Conservation (phyloP, 2,329 filamentous ascomycete genomes). For the Fusarium caatingaense region DNA sequence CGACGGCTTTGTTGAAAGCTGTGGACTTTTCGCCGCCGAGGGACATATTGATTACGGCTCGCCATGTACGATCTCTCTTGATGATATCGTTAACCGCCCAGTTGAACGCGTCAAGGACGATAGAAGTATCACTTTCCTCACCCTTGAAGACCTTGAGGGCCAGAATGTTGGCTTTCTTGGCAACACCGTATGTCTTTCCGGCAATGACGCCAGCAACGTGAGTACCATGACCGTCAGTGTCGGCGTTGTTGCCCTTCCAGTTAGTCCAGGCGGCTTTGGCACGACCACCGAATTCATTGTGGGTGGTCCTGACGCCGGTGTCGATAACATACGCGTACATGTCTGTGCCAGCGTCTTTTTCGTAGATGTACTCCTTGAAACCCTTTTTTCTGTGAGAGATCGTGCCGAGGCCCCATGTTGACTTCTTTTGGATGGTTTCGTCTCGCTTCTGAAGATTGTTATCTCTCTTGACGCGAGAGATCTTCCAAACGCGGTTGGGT, state of each 20-base stretch:
- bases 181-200: conserved; percentile 46
- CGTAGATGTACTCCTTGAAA: conserved; percentile 22
- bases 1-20: conserved; percentile 31
- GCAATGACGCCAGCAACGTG: conserved; percentile 36
- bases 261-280: conserved; percentile 23
- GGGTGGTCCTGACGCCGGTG: conserved; percentile 10
- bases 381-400: conserved; percentile 29
- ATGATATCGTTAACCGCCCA: conserved; percentile 53
- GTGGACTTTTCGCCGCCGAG: conserved; percentile 45
- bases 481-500: conserved; percentile 32
- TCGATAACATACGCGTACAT: conserved; percentile 36
- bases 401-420: conserved; percentile 28
- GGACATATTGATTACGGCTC: conserved; percentile 60
- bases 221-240: conserved; percentile 32
- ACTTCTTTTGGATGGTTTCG: conserved; percentile 5
- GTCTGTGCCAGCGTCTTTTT: conserved; percentile 27
- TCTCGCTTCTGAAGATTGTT: conserved; percentile 6
- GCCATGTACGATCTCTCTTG: conserved; percentile 39
- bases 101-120: conserved; percentile 49
- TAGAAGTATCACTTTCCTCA: conserved; percentile 28
- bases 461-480: background rate
- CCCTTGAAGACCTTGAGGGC: conserved; percentile 57
- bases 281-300: conserved; percentile 28
- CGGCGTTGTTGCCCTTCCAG: conserved; percentile 1
- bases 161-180: conserved; percentile 56